Base-by-base conservation (phyloP, 345 rosid genomes). In the Salix caprea region DNA sequence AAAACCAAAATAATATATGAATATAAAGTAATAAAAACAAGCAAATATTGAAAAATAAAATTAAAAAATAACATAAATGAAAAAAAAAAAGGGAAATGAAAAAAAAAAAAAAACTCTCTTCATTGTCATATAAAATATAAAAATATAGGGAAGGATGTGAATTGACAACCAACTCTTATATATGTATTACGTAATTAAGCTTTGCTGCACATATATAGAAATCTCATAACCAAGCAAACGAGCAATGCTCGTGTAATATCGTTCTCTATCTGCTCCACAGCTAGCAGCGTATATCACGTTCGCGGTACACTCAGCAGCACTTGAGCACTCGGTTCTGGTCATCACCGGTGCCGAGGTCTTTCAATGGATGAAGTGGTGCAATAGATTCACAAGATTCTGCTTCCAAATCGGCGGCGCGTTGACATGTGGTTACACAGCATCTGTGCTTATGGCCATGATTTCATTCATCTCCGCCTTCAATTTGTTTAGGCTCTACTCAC, bases 361-460 rank as follows among this genome's bases (percentile, higher is more conserved):
- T 61, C 93, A 90, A 60, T 93, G 98, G 98, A 77, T 84, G 89
- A 87, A 88, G 69, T 85, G 92, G 91, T 91, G 97, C 87, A 60
- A 65, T 76, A 87, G 76, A 64, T 93, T 66, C 77, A 85, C 89
- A 13, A 87, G 90, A 80, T 93, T 88, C 82, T 93, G 98, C 81
- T 26, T 84, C 82, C 94, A 89, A 77, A 74, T 84, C 0, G 97
- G 93, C 2, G 89, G 90, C 13, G 88, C 87, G 7, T 52, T 93
- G 32, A 0, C 76, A 65, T 84, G 84, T 44, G 82, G 86, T 74
- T 86, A 76, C 39, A 24, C 74, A 0, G 89, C 90, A 0, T 85
- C 13, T 39, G 19, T 70, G 52, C 76, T 88, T 3, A 77, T 90
- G 89, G 62, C 32, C 24, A 32, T 76, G 39, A 44, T 82, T 24